These are phyloP conservation scores for Fusarium solani-melongenae DNA, from an alignment of 2,329 filamentous ascomycete species.

Conservation along the genomic window DNA sequence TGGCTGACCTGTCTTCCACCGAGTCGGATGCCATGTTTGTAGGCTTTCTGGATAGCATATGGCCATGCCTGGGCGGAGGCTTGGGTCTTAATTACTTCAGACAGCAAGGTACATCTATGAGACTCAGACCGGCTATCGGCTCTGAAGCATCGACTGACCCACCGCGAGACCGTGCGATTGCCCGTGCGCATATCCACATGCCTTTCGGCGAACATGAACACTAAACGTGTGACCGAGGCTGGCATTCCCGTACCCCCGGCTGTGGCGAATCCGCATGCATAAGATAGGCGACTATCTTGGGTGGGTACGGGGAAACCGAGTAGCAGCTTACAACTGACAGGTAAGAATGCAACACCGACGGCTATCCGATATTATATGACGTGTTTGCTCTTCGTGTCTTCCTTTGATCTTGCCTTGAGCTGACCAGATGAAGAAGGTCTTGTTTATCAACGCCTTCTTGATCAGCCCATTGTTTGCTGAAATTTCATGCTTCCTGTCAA, in stretches of 20 bases:
- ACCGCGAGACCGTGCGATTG: background rate
- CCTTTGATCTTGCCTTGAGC: background rate
- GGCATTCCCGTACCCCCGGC: background rate
- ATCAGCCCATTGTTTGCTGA: background rate
- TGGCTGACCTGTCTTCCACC: background rate
- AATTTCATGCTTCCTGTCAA: background rate
- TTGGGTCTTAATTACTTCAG: background rate
- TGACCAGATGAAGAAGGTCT: background rate
- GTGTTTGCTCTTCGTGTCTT: background rate
- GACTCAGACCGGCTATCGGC: background rate
- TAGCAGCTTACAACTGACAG: background rate
- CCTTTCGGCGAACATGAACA: background rate
- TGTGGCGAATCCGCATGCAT: background rate
- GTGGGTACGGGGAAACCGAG: conserved; percentile 2
- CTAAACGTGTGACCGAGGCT: background rate
- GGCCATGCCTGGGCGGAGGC: background rate
- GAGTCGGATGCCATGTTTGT: background rate
- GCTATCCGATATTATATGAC: background rate
- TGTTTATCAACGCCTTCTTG: background rate
- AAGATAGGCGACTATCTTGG: background rate
- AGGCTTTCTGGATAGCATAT: background rate
- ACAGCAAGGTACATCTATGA: background rate
- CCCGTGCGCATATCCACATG: background rate
- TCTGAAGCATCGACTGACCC: background rate
- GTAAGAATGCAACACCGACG: background rate